These are phyloP conservation scores for Urochloa ruziziensis DNA, from an alignment of 176 grass and related monocot genomes.

Conservation along the genomic window DNA sequence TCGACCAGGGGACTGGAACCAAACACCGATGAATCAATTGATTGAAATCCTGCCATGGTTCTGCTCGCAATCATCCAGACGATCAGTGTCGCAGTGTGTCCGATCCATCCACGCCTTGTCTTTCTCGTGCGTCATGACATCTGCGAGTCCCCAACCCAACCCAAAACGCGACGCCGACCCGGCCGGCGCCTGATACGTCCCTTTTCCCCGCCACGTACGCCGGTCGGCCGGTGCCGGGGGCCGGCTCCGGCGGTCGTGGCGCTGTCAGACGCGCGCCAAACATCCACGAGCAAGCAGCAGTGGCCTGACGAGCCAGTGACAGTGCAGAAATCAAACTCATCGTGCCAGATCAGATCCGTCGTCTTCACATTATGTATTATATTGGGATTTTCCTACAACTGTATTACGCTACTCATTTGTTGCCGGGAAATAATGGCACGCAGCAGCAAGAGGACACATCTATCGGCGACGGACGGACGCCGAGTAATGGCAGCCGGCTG, in stretches of 20 bases:
- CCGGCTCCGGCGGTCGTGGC: neutral
- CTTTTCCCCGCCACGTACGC: neutral
- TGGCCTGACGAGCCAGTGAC: neutral
- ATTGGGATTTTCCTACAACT: neutral
- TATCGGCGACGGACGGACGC: neutral
- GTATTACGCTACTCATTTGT: neutral
- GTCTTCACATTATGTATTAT: too few relatives aligned
- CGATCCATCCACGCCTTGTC: neutral
- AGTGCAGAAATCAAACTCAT: too few relatives aligned
- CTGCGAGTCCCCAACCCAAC: neutral
- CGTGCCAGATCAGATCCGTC: neutral
- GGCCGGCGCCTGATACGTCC: neutral
- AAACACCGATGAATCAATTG: neutral
- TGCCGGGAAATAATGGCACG: neutral
- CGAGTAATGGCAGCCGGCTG: neutral
- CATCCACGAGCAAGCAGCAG: neutral
- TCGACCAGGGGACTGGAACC: neutral
- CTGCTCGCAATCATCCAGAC: slow-evolving; percentile 16
- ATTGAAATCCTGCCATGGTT: slow-evolving; percentile 8
- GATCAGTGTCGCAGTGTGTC: neutral
- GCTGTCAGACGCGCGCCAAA: neutral
- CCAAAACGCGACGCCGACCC: neutral
- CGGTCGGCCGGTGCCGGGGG: neutral
- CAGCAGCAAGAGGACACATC: neutral
- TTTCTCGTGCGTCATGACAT: slow-evolving; percentile 1